A percentile compares a stretch with the other conserved stretches of the same genome.
Evolutionary conservation across 2,329 filamentous ascomycete species (phyloP).

Genomic region (Neoascochyta sp.): DNA sequence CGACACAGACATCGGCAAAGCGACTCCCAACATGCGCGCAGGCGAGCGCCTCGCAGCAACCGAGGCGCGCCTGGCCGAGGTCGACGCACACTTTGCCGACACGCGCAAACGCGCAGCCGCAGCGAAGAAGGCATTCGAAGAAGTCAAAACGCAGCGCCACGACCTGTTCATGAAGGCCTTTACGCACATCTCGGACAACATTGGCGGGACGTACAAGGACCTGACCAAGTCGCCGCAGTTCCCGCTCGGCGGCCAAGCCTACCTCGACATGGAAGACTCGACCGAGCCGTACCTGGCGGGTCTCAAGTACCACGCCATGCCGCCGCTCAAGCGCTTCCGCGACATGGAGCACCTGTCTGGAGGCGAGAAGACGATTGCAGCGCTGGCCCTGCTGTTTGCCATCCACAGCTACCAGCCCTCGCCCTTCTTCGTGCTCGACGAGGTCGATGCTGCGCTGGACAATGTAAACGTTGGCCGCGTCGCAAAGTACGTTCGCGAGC

Average conservation of each 20-base stretch:
- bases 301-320: constrained; percentile 99
- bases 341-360: constrained; percentile 99
- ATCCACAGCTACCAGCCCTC: constrained; percentile 94
- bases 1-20: constrained; percentile 78
- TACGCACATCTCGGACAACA: constrained; percentile 90
- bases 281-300: constrained; percentile 93
- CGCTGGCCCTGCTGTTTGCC: constrained; percentile 90
- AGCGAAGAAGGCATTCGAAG: constrained; percentile 78
- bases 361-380: constrained; percentile 98
- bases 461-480: constrained; percentile 96
- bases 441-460: constrained; percentile 96
- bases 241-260: constrained; percentile 81
- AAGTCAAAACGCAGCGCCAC: constrained; percentile 75
- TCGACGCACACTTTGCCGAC: constrained; percentile 85
- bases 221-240: constrained; percentile 88
- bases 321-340: constrained; percentile 93
- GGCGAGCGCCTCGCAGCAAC: constrained; percentile 87
- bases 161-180: constrained; percentile 96
- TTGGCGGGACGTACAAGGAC: constrained; percentile 90
- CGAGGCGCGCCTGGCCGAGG: constrained; percentile 74
- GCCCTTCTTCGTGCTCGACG: constrained; percentile 96
- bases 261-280: constrained; percentile 93
- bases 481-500: constrained; percentile 91
- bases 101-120: constrained; percentile 70
- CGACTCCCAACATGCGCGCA: constrained; percentile 95